phyloP scores from a whole-genome alignment of 2,329 filamentous ascomycete species.

The Grosmannia clavigera region DNA sequence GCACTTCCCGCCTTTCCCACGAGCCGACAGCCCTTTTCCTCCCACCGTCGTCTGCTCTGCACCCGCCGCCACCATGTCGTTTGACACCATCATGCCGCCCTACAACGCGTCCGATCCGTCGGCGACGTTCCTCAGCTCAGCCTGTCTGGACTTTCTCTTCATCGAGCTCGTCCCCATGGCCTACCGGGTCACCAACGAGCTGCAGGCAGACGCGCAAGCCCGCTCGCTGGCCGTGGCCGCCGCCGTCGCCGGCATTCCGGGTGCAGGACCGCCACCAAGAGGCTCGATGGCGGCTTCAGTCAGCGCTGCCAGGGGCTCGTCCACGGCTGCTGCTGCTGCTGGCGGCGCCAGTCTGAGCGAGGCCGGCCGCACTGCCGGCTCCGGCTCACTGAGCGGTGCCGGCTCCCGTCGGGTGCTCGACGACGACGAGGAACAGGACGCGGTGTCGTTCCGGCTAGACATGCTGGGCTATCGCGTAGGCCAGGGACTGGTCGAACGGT shows the following conservation, averaged over 20 bases:
- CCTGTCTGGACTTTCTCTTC: slow-evolving; percentile 84
- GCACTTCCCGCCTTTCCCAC: not conserved
- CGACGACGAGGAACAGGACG: slow-evolving; percentile 73
- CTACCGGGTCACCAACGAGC: slow-evolving; percentile 68
- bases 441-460: slow-evolving; percentile 76
- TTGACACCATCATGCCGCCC: slow-evolving; percentile 56
- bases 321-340: not conserved
- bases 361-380: not conserved
- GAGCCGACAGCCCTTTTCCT: no score
- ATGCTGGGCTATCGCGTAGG: slow-evolving; percentile 82
- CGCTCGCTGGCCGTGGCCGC: slow-evolving; percentile 23
- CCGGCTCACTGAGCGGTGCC: not conserved
- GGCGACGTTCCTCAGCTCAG: slow-evolving; percentile 64
- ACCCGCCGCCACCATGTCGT: slow-evolving; percentile 44
- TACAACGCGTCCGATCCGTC: slow-evolving; percentile 62
- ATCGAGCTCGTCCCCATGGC: slow-evolving; percentile 96
- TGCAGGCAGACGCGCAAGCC: slow-evolving; percentile 33
- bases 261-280: not conserved
- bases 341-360: not conserved
- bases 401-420: slow-evolving; percentile 33
- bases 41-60: no score
- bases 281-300: not conserved
- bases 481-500: slow-evolving; percentile 85
- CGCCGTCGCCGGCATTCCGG: slow-evolving; percentile 8
- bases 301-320: slow-evolving; percentile 4